Conservation (phyloP, 2,329 filamentous ascomycete genomes). For the Pochonia chlamydosporia region DNA sequence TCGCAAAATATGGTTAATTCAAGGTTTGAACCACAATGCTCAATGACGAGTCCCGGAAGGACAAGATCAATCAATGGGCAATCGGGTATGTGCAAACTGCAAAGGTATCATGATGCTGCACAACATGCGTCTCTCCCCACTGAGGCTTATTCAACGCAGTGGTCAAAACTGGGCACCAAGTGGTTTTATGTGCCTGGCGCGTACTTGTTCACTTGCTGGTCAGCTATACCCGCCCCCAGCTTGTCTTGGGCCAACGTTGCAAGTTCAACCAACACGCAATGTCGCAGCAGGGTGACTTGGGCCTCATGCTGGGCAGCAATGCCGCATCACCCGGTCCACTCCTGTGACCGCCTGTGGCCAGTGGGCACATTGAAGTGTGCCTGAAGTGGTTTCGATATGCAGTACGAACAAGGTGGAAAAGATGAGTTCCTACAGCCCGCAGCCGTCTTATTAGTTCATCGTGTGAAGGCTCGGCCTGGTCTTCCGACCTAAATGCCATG, state of each 20-base stretch:
- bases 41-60: not conserved
- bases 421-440: not conserved
- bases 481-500: not conserved
- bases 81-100: not conserved
- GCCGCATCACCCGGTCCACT: conserved; percentile 5
- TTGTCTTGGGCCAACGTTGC: too few relatives aligned
- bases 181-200: not conserved
- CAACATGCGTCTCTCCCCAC: not conserved
- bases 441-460: not conserved
- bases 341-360: not conserved
- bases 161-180: conserved; percentile 2
- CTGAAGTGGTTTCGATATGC: not conserved
- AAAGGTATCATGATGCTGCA: not conserved
- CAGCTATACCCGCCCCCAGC: too few relatives aligned
- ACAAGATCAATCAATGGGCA: not conserved
- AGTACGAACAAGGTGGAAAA: not conserved
- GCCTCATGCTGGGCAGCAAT: conserved; percentile 8
- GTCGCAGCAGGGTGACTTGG: not conserved
- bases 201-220: too few relatives aligned
- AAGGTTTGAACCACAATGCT: not conserved
- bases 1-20: not conserved
- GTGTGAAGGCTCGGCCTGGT: not conserved
- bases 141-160: not conserved
- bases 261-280: too few relatives aligned
- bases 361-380: too few relatives aligned